A percentile compares a stretch with the other conserved stretches of the same genome.
These are phyloP conservation scores for Clarireedia paspali DNA, from an alignment of 2,329 filamentous ascomycete genomes.

Conservation along the genomic window DNA sequence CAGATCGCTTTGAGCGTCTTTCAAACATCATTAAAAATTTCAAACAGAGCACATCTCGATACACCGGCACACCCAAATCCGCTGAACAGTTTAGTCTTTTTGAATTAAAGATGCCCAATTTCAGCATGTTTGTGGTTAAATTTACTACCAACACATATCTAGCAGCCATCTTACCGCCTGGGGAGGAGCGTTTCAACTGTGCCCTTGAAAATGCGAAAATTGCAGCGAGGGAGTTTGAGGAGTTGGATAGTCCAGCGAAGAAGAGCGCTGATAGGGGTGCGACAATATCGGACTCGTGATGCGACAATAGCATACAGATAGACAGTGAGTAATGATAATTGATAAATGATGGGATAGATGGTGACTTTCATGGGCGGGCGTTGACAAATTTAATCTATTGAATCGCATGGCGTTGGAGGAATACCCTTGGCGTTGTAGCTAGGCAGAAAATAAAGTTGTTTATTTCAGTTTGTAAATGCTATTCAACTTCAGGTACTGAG, in stretches of 20 bases:
- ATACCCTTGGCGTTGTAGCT: conserved; percentile 8
- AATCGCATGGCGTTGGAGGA: conserved; percentile 8
- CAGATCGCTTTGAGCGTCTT: conserved; percentile 88
- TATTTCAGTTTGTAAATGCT: background rate
- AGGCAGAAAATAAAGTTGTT: background rate
- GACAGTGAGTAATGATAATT: background rate
- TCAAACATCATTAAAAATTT: conserved; percentile 98
- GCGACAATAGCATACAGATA: background rate
- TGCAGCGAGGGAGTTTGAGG: conserved; percentile 73
- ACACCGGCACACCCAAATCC: conserved; percentile 72
- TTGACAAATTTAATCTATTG: background rate
- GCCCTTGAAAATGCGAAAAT: conserved; percentile 86
- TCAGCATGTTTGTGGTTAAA: conserved; percentile 90
- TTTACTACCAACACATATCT: conserved; percentile 98
- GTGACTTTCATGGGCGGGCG: background rate
- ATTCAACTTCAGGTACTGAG: too few relatives aligned
- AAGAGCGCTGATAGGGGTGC: conserved; percentile 25
- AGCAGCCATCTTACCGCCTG: conserved; percentile 82
- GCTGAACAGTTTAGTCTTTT: conserved; percentile 75
- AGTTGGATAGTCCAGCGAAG: conserved; percentile 46
- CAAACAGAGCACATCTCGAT: conserved; percentile 75
- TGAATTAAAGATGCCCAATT: conserved; percentile 71
- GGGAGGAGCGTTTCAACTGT: conserved; percentile 84
- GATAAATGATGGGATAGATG: background rate
- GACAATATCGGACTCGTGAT: conserved; percentile 7